Evolutionary conservation across 1,284 basidiomycete genomes (phyloP).

Genomic region (Vanrija humicola): DNA sequence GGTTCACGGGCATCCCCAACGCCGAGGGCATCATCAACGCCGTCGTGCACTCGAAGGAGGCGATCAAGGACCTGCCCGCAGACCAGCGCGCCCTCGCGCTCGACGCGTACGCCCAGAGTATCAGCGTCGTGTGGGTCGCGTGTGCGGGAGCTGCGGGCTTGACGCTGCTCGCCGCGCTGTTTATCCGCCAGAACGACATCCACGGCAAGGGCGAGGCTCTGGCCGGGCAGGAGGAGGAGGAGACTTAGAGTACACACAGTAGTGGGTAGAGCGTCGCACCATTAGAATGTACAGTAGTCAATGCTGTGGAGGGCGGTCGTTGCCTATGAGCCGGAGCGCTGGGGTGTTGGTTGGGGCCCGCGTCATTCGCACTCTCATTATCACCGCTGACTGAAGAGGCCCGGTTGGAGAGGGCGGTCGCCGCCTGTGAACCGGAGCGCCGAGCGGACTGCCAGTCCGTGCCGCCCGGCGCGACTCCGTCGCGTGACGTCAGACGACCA

Average conservation of each 20-base stretch:
- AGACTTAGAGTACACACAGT: neutral
- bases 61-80: conserved; percentile 31
- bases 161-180: conserved; percentile 26
- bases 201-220: conserved; percentile 6
- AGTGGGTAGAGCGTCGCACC: neutral
- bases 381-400: too few species aligned
- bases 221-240: neutral
- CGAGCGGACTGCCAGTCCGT: too few species aligned
- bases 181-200: conserved; percentile 15
- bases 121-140: conserved; percentile 29
- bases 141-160: conserved; percentile 24
- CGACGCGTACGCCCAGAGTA: conserved; percentile 37
- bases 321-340: too few species aligned
- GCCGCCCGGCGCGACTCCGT: too few species aligned
- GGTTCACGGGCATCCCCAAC: conserved; percentile 14
- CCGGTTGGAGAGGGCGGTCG: too few species aligned
- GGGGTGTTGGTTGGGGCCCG: too few species aligned
- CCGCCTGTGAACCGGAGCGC: too few species aligned
- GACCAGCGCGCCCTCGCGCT: conserved; percentile 27
- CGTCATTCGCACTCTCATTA: too few species aligned
- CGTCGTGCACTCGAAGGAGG: conserved; percentile 46
- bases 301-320: too few species aligned
- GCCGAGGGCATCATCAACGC: conserved; percentile 25
- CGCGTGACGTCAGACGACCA: too few species aligned
- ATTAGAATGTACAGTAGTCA: too few species aligned